phyloP scores from a whole-genome alignment of 352 stramenopile species.

The Pythium dissimile region DNA sequence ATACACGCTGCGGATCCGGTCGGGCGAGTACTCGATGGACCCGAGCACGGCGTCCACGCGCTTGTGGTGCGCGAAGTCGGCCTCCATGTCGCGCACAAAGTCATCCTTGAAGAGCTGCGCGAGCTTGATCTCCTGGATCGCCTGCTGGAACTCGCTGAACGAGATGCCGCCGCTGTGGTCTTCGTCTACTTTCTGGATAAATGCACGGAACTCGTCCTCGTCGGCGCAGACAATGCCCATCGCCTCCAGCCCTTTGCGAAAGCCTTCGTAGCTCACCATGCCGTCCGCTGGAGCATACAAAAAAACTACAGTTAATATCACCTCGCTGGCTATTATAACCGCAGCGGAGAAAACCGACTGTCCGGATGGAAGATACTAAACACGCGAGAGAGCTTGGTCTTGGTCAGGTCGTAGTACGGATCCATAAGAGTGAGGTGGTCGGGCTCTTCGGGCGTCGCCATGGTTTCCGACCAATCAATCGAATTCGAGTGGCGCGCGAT shows the following conservation, averaged over 20 bases:
- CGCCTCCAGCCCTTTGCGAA: constrained; percentile 59
- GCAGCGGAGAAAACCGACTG: too few species aligned
- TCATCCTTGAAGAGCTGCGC: constrained; percentile 77
- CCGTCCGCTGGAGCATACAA: constrained; percentile 17
- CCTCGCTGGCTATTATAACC: too few species aligned
- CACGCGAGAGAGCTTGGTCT: constrained; percentile 59
- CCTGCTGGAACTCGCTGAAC: constrained; percentile 82
- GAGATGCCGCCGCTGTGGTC: constrained; percentile 81
- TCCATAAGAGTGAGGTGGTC: constrained; percentile 71
- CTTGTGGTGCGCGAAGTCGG: constrained; percentile 14
- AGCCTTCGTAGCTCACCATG: constrained; percentile 73
- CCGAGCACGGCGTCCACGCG: constrained; percentile 30
- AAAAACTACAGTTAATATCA: background rate
- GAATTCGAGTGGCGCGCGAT: constrained; percentile 32
- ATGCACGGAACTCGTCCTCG: constrained; percentile 58
- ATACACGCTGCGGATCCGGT: constrained; percentile 71
- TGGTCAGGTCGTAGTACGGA: constrained; percentile 83
- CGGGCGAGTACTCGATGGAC: constrained; percentile 76
- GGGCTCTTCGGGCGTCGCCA: constrained; percentile 38
- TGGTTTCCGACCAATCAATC: constrained; percentile 66
- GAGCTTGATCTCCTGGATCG: constrained; percentile 88
- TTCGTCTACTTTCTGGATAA: constrained; percentile 78
- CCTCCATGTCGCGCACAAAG: constrained; percentile 39
- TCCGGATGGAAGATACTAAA: constrained; percentile 67
- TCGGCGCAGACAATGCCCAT: constrained; percentile 74